Evolutionary conservation across 2,329 filamentous ascomycete species (phyloP).

Genomic region (Orbilia ellipsospora): DNA sequence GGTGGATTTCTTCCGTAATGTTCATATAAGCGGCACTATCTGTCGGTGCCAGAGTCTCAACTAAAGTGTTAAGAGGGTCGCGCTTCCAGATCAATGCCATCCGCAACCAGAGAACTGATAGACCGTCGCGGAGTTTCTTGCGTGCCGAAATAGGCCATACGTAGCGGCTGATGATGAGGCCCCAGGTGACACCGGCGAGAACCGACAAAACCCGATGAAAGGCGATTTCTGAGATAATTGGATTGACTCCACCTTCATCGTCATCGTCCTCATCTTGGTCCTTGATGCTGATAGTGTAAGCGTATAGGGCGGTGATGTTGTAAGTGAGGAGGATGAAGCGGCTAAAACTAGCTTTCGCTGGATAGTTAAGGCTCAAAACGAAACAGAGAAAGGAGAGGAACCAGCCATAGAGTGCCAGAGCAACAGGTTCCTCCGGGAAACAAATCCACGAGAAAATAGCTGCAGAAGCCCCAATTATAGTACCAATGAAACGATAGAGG

Average conservation of each 20-base stretch:
- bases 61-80: constrained; percentile 81
- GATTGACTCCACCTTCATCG: constrained; percentile 85
- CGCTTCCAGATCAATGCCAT: constrained; percentile 97
- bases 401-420: constrained; percentile 84
- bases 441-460: constrained; percentile 82
- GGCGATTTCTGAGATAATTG: constrained; percentile 87
- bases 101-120: constrained; percentile 90
- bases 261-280: constrained; percentile 83
- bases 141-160: constrained; percentile 95
- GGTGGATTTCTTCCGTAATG: constrained; percentile 84
- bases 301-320: constrained; percentile 93
- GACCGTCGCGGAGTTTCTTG: constrained; percentile 85
- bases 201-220: constrained; percentile 86
- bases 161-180: constrained; percentile 85
- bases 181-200: constrained; percentile 88
- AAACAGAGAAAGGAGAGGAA: constrained; percentile 84
- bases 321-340: constrained; percentile 95
- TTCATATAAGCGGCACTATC: constrained; percentile 76
- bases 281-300: constrained; percentile 84
- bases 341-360: constrained; percentile 71
- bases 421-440: constrained; percentile 76
- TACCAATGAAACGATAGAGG: constrained; percentile 85
- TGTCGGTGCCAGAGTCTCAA: constrained; percentile 62
- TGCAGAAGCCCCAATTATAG: constrained; percentile 79
- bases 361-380: constrained; percentile 90